A percentile compares a stretch with the other conserved stretches of the same genome.
Conservation (phyloP, 352 stramenopile species). For the Pythium periplocum region DNA sequence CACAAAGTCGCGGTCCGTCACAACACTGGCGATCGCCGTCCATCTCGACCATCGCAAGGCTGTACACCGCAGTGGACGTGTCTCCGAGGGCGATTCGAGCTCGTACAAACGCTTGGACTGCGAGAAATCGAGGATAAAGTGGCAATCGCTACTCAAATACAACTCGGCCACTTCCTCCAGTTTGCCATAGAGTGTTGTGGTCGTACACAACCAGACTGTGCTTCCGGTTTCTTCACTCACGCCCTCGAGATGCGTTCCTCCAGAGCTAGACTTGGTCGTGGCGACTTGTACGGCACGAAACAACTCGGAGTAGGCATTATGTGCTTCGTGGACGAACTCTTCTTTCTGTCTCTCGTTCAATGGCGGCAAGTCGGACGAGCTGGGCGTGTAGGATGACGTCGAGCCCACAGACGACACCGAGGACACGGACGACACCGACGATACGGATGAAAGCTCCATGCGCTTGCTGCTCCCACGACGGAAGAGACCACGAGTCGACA, state of each 20-base stretch:
- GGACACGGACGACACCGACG: too few species aligned
- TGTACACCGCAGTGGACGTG: slow-evolving; percentile 35
- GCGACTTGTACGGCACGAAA: slow-evolving; percentile 19
- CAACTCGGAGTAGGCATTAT: slow-evolving; percentile 17
- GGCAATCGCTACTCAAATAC: slow-evolving; percentile 36
- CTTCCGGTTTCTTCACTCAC: slow-evolving; percentile 24
- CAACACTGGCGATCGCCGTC: slow-evolving; percentile 46
- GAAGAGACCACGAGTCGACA: too few species aligned
- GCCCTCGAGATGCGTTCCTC: slow-evolving; percentile 22
- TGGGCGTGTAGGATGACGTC: not conserved
- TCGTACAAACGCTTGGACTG: slow-evolving; percentile 47
- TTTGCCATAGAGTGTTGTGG: slow-evolving; percentile 37
- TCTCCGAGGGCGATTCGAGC: slow-evolving; percentile 30
- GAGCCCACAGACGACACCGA: too few species aligned
- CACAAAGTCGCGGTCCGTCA: slow-evolving; percentile 47
- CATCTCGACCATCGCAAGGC: slow-evolving; percentile 56
- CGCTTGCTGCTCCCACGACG: too few species aligned
- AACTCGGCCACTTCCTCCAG: slow-evolving; percentile 60
- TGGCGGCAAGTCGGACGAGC: slow-evolving; percentile 8
- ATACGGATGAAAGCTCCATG: too few species aligned
- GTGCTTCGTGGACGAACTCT: slow-evolving; percentile 13
- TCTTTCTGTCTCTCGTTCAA: slow-evolving; percentile 8
- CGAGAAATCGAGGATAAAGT: slow-evolving; percentile 44
- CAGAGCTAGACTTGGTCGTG: slow-evolving; percentile 18
- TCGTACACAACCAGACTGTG: slow-evolving; percentile 60